Percentiles rank a stretch among this genome's conserved stretches.
Evolutionary conservation across 768 basidiomycete species (phyloP).

Genomic region (Mycena sanguinolenta): DNA sequence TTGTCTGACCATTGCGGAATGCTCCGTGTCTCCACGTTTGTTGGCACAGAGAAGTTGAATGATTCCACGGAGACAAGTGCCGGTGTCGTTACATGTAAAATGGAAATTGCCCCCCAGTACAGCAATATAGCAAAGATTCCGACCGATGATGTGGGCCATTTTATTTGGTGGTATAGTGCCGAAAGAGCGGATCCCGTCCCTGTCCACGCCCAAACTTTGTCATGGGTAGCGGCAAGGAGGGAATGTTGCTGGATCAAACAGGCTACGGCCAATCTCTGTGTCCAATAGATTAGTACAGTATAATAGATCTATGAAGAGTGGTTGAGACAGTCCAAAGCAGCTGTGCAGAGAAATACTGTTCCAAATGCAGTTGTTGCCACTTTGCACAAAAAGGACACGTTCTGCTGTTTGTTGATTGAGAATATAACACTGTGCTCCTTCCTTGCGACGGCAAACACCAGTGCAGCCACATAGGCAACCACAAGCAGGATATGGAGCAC

Average conservation of each 20-base stretch:
- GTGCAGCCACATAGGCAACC: too few species aligned
- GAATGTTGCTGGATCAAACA: neutral
- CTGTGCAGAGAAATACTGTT: too few species aligned
- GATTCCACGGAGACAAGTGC: slow-evolving; percentile 7
- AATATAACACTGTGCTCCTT: slow-evolving; percentile 2
- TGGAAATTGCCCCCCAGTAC: neutral
- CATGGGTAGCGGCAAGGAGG: neutral
- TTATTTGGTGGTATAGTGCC: neutral
- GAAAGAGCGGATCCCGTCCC: neutral
- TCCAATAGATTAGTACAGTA: neutral
- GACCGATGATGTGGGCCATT: neutral
- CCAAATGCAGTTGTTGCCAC: neutral
- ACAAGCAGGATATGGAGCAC: too few species aligned
- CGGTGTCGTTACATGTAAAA: neutral
- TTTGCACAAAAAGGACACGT: slow-evolving; percentile 6
- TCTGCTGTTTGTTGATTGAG: neutral
- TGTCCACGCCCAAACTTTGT: neutral
- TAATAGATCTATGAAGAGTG: neutral
- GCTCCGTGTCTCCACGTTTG: neutral
- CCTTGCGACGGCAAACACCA: too few species aligned
- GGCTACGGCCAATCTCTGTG: neutral
- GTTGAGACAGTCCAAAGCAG: neutral
- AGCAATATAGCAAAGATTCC: neutral
- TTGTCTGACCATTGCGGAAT: neutral
- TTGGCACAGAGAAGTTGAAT: neutral